These are phyloP conservation scores for Blastomyces emzantsi DNA, from an alignment of 2,329 filamentous ascomycete genomes.

Conservation along the genomic window DNA sequence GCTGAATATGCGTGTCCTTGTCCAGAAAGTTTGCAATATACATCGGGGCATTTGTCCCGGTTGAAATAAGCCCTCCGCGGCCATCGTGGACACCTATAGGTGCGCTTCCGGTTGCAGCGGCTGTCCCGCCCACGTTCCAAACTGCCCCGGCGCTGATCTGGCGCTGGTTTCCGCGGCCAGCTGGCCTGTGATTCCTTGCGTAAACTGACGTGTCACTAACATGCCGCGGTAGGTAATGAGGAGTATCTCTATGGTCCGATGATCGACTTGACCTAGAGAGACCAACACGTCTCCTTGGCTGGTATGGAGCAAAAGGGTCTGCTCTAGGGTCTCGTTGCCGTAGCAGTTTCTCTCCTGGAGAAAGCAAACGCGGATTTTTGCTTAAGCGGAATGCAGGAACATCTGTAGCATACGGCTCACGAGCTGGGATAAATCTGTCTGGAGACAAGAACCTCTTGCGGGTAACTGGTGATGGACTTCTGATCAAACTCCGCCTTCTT, in stretches of 20 bases:
- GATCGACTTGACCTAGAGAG: conserved; percentile 9
- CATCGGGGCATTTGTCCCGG: conserved; percentile 61
- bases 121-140: conserved; percentile 68
- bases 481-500: conserved; percentile 11
- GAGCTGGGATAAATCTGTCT: conserved; percentile 51
- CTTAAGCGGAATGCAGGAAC: conserved; percentile 45
- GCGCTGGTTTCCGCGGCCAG: conserved; percentile 22
- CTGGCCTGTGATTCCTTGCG: conserved; percentile 11
- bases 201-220: conserved; percentile 22
- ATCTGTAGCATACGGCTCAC: conserved; percentile 34
- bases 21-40: conserved; percentile 50
- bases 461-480: conserved; percentile 11
- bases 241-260: conserved; percentile 17
- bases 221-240: conserved; percentile 29
- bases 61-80: conserved; percentile 55
- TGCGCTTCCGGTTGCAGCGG: conserved; percentile 30
- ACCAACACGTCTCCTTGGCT: conserved; percentile 20
- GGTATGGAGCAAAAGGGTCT: conserved; percentile 46
- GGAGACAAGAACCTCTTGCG: conserved; percentile 30
- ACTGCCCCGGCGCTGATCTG: conserved; percentile 59
- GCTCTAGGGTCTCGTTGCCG: conserved; percentile 36
- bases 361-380: conserved; percentile 40
- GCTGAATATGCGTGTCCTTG: conserved; percentile 45
- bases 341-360: conserved; percentile 39
- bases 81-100: conserved; percentile 49